Percentiles rank a stretch among this genome's conserved stretches.
Evolutionary conservation across 345 rosid genomes (phyloP).

Genomic region (Firmiana major): DNA sequence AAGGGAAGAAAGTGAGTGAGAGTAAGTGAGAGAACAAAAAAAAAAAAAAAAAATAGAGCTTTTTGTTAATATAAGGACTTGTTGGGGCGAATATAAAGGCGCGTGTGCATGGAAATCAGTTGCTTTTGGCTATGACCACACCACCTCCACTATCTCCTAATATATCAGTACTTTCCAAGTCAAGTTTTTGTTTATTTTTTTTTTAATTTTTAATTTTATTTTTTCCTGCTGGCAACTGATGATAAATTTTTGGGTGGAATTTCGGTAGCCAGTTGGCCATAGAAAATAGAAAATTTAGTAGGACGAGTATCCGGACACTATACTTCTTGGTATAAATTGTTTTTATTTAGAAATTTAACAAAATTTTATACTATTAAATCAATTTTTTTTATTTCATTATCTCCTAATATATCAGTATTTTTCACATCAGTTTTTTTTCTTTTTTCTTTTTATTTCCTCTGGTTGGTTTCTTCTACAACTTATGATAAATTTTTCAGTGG

Average conservation of each 20-base stretch:
- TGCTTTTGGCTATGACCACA: background rate
- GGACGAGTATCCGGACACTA: too few species aligned
- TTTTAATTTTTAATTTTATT: background rate
- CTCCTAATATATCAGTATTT: too few species aligned
- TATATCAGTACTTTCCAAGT: background rate
- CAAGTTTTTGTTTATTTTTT: background rate
- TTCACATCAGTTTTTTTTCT: too few species aligned
- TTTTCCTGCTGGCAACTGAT: background rate
- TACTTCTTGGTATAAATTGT: too few species aligned
- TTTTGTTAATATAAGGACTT: conserved; percentile 16
- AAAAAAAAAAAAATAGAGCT: background rate
- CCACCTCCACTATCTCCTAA: background rate
- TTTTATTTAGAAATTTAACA: too few species aligned
- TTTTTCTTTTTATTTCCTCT: too few species aligned
- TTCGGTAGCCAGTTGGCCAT: background rate
- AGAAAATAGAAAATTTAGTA: too few species aligned
- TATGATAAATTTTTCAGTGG: too few species aligned
- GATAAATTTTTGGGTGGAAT: background rate
- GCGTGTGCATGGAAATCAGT: conserved; percentile 23
- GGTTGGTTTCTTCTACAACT: too few species aligned
- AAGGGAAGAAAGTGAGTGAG: conserved; percentile 4
- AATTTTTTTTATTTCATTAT: too few species aligned
- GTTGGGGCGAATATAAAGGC: conserved; percentile 8
- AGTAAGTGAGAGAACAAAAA: background rate
- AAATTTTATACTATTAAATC: too few species aligned